phyloP scores from a whole-genome alignment of 495 filamentous ascomycete species.

The Platismatia glauca region DNA sequence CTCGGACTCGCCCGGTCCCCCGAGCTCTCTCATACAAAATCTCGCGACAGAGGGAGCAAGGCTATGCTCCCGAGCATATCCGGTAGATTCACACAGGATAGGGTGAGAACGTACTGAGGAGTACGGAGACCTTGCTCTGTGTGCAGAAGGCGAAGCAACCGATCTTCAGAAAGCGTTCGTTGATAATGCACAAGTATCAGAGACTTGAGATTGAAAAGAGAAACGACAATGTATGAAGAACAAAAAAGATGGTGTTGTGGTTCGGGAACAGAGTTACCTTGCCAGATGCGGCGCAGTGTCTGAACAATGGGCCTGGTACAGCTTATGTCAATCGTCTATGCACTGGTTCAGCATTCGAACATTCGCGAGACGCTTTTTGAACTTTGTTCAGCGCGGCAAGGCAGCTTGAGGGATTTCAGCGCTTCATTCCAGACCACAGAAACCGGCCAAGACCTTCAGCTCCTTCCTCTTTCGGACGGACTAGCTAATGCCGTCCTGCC shows the following conservation, averaged over 20 bases:
- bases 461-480: neutral
- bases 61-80: slow-evolving; percentile 24
- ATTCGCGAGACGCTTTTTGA: too few relatives aligned
- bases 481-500: neutral
- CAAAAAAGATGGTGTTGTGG: slow-evolving; percentile 40
- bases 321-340: too few relatives aligned
- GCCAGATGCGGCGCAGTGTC: slow-evolving; percentile 32
- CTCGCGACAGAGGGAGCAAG: slow-evolving; percentile 19
- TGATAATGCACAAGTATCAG: neutral
- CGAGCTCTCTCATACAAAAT: slow-evolving; percentile 27
- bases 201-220: slow-evolving; percentile 30
- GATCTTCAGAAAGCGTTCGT: slow-evolving; percentile 20
- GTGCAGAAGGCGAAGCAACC: slow-evolving; percentile 23
- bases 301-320: slow-evolving; percentile 30
- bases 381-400: too few relatives aligned
- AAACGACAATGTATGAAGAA: slow-evolving; percentile 23
- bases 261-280: slow-evolving; percentile 34
- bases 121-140: slow-evolving; percentile 31
- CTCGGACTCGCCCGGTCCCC: slow-evolving; percentile 34
- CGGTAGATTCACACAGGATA: slow-evolving; percentile 29
- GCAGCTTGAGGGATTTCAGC: neutral
- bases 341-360: too few relatives aligned
- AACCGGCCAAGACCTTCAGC: neutral
- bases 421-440: neutral
- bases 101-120: slow-evolving; percentile 28